Conservation (phyloP, 1,139 yeast species). For the Wickerhamiella pararugosa region DNA sequence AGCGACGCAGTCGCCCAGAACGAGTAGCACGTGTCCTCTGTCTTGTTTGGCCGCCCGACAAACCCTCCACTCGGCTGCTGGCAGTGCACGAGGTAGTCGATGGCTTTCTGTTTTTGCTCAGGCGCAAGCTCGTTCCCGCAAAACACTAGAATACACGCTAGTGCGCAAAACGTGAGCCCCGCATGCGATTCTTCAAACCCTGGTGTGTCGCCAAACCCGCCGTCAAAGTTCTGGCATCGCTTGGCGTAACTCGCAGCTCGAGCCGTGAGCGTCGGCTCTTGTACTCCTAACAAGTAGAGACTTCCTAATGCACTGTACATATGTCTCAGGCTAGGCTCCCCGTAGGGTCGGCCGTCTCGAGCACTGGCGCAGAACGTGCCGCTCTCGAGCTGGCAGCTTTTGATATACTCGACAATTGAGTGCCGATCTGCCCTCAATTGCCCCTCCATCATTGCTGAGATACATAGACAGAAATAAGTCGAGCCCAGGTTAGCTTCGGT, state of each 20-base stretch:
- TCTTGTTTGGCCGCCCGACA: constrained; percentile 77
- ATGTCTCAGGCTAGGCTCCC: constrained; percentile 59
- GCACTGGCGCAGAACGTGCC: constrained; percentile 45
- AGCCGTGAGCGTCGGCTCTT: constrained; percentile 33
- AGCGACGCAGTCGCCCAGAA: constrained; percentile 75
- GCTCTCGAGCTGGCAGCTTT: constrained; percentile 36
- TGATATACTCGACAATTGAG: too few species aligned
- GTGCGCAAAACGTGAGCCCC: constrained; percentile 77
- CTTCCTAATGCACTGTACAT: constrained; percentile 63
- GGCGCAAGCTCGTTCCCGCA: constrained; percentile 18
- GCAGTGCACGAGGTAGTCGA: constrained; percentile 47
- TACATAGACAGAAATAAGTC: constrained; percentile 37
- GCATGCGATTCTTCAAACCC: constrained; percentile 59
- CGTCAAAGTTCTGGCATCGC: constrained; percentile 38
- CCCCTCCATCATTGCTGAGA: constrained; percentile 34
- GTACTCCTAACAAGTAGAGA: constrained; percentile 36
- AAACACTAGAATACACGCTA: constrained; percentile 44
- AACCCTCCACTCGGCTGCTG: constrained; percentile 62
- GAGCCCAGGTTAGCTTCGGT: constrained; percentile 54
- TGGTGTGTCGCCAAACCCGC: constrained; percentile 44
- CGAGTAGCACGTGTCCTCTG: constrained; percentile 79
- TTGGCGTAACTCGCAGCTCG: constrained; percentile 30
- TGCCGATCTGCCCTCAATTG: background rate
- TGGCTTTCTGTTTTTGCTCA: constrained; percentile 29
- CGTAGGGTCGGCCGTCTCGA: constrained; percentile 27